phyloP scores from a whole-genome alignment of 805 yeast species.

The Myxozyma kluyveri region DNA sequence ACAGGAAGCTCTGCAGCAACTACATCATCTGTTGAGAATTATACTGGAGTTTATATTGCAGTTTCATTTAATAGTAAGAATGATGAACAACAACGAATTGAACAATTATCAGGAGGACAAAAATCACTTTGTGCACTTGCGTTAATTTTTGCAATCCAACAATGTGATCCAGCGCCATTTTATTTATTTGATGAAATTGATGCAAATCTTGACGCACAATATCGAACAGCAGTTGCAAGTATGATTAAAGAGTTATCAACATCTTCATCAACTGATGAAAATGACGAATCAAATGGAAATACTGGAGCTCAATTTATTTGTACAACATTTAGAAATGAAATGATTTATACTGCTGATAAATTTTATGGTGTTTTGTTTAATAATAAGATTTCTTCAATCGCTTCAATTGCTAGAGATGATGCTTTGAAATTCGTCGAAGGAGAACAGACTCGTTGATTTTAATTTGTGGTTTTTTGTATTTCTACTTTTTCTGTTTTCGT shows the following conservation, averaged over 20 bases:
- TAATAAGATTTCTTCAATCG: slow-evolving; percentile 75
- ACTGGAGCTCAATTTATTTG: slow-evolving; percentile 82
- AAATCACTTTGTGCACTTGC: slow-evolving; percentile 96
- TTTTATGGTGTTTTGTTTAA: slow-evolving; percentile 84
- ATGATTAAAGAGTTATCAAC: slow-evolving; percentile 63
- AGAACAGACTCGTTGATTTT: slow-evolving; percentile 21
- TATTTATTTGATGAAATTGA: slow-evolving; percentile 95
- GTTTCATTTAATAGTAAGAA: slow-evolving; percentile 85
- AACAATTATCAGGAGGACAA: slow-evolving; percentile 95
- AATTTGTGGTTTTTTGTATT: too few species aligned
- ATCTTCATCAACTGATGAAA: not conserved
- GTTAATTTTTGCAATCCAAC: slow-evolving; percentile 86
- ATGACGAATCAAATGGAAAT: slow-evolving; percentile 4
- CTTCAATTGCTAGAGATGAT: slow-evolving; percentile 64
- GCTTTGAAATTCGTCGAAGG: slow-evolving; percentile 78
- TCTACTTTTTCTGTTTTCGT: too few species aligned
- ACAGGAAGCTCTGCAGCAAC: slow-evolving; percentile 10
- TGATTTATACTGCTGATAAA: slow-evolving; percentile 80
- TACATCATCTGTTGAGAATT: slow-evolving; percentile 57
- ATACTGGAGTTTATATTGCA: slow-evolving; percentile 76
- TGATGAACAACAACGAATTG: slow-evolving; percentile 82
- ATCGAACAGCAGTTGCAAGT: slow-evolving; percentile 80
- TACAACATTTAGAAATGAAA: slow-evolving; percentile 92
- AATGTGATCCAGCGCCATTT: slow-evolving; percentile 95
- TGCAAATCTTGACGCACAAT: slow-evolving; percentile 91